Evolutionary conservation across 805 yeast species (phyloP), one percentile per base, ranked within the genome.

Genomic region (Scheffersomyces amazonensis): DNA sequence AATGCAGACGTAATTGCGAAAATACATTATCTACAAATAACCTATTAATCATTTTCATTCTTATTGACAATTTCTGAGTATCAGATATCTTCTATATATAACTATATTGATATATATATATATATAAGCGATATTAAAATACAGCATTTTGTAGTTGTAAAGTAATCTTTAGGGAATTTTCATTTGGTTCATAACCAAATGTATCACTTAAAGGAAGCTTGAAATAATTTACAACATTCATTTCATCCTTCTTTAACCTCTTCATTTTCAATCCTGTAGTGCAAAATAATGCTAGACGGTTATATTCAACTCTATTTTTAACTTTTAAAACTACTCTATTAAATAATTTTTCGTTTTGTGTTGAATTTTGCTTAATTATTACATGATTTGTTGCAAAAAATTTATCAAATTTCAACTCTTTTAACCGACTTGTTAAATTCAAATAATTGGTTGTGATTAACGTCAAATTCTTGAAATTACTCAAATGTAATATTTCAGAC

Each of bases 331-430:
- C 27, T 4, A 32, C 20, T 22, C 17, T 5, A n/a, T 7, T 27
- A 13, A 7, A 13, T 5, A 27, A 10, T 27, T 27, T 5, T 5
- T 13, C 7, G 17, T 27, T n/a, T n/a, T 5, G 3, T 4, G 10
- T 5, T 4, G 5, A 6, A 16, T 16, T 5, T 16, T 16, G 11
- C 7, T 13, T 24, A 8, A 36, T 23, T 5, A 5, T 5, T 20
- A 35, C 29, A 24, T 35, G 28, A 24, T 23, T 36, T 21, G 23
- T 16, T 10, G 16, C 4, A 6, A 36, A 10, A 15, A 30, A 36
- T 3, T 36, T 28, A n/a, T 31, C 24, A 28, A 30, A 36, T 5
- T 28, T 33, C n/a, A 36, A 31, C n/a, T 22, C 16, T n/a, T 31
- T 13, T 10, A 36, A 24, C 7, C 31, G 21, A 8, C 4, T 8